Evolutionary conservation across 805 yeast species (phyloP).

Genomic region (Candida jianshihensis): DNA sequence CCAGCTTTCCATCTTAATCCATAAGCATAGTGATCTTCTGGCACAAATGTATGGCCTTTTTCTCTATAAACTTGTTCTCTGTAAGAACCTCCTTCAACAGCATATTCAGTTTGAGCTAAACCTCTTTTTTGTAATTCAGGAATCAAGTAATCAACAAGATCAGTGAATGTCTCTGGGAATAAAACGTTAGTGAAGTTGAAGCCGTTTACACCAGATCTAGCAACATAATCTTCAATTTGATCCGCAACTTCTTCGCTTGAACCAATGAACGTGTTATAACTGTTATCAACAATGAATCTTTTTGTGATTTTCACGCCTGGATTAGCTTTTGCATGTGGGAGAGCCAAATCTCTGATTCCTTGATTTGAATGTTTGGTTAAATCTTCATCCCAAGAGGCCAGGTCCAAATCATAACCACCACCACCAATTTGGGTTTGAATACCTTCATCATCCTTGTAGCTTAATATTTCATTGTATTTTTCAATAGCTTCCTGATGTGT

Average conservation of each 20-base stretch:
- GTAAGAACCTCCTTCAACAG: conserved; percentile 26
- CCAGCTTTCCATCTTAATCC: conserved; percentile 14
- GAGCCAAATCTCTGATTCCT: no score
- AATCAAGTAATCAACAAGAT: conserved; percentile 28
- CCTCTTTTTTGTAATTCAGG: conserved; percentile 31
- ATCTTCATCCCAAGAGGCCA: conserved; percentile 27
- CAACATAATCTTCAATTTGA: conserved; percentile 32
- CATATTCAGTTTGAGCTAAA: conserved; percentile 28
- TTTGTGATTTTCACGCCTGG: conserved; percentile 19
- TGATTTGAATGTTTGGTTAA: conserved; percentile 11
- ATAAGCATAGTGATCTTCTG: conserved; percentile 12
- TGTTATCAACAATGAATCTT: conserved; percentile 18
- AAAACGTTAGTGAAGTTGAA: conserved; percentile 32
- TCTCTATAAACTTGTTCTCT: conserved; percentile 25
- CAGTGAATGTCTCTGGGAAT: conserved; percentile 33
- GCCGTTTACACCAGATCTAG: conserved; percentile 33
- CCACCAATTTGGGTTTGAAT: conserved; percentile 34
- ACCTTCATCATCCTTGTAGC: conserved; percentile 29
- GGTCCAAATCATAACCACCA: conserved; percentile 30
- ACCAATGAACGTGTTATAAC: conserved; percentile 26
- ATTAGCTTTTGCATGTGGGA: no score
- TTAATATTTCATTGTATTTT: conserved; percentile 24
- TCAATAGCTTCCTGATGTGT: conserved; percentile 31
- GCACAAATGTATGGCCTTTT: conserved; percentile 12
- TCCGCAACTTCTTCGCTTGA: conserved; percentile 32